These are phyloP conservation scores for Apocynum venetum DNA, from an alignment of 257 asterid species.

Conservation along the genomic window DNA sequence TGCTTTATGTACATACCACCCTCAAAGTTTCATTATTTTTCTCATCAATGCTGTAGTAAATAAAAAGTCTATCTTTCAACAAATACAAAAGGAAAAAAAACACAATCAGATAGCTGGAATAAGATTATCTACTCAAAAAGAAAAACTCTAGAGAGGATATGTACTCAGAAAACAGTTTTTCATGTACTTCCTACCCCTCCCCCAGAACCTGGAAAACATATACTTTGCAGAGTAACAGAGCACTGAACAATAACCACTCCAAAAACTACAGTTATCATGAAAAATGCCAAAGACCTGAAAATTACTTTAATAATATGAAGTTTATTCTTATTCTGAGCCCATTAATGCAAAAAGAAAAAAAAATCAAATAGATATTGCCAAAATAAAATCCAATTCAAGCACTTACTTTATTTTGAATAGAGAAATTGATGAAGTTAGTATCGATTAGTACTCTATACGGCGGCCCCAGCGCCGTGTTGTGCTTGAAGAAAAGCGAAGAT, in stretches of 20 bases:
- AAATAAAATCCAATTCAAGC: neutral
- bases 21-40: neutral
- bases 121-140: neutral
- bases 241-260: neutral
- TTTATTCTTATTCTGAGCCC: neutral
- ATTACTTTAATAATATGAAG: neutral
- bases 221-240: neutral
- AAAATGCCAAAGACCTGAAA: neutral
- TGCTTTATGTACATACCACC: neutral
- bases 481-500: constrained; percentile 78
- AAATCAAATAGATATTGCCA: neutral
- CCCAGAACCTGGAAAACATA: neutral
- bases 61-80: neutral
- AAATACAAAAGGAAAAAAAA: neutral
- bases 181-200: neutral
- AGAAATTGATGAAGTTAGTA: constrained; percentile 94
- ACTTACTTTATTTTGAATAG: constrained; percentile 92
- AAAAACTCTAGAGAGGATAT: neutral
- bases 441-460: constrained; percentile 89
- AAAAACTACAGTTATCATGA: neutral
- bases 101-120: neutral
- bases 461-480: constrained; percentile 91
- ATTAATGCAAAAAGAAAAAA: neutral
- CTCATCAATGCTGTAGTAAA: neutral
- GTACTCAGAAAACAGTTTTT: neutral